These are phyloP conservation scores for Tolypocladium tundrense DNA, from an alignment of 2,329 filamentous ascomycete species.

Conservation along the genomic window DNA sequence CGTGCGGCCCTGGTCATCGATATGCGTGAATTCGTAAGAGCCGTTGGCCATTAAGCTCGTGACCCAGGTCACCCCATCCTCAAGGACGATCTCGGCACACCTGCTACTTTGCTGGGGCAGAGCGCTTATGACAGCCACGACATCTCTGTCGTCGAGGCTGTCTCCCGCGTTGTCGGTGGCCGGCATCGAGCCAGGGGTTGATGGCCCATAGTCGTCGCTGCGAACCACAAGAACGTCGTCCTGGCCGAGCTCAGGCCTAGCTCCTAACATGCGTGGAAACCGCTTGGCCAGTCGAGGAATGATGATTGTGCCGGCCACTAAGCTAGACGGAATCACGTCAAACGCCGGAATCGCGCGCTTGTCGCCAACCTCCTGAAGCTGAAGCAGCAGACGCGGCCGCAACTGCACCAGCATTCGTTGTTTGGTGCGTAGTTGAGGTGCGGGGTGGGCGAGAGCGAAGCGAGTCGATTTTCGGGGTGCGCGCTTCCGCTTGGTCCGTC, in stretches of 20 bases:
- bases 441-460: slow-evolving; percentile 59
- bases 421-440: slow-evolving; percentile 46
- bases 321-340: slow-evolving; percentile 63
- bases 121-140: slow-evolving; percentile 61
- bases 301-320: slow-evolving; percentile 43
- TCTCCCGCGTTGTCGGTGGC: slow-evolving; percentile 34
- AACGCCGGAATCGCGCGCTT: slow-evolving; percentile 56
- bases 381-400: slow-evolving; percentile 58
- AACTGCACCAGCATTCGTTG: slow-evolving; percentile 58
- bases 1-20: slow-evolving; percentile 45
- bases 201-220: slow-evolving; percentile 52
- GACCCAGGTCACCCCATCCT: slow-evolving; percentile 50
- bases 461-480: slow-evolving; percentile 46
- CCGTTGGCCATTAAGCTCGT: slow-evolving; percentile 41
- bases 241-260: slow-evolving; percentile 52
- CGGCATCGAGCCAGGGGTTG: slow-evolving; percentile 14
- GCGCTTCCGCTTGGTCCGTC: slow-evolving; percentile 31
- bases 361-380: slow-evolving; percentile 57
- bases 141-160: slow-evolving; percentile 34
- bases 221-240: slow-evolving; percentile 63
- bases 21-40: slow-evolving; percentile 56
- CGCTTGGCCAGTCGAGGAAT: slow-evolving; percentile 48
- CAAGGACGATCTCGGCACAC: slow-evolving; percentile 55
- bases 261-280: slow-evolving; percentile 54
- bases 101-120: slow-evolving; percentile 37